Base-by-base conservation (phyloP, 2,329 filamentous ascomycete genomes). In the Leptodontidium sp. region DNA sequence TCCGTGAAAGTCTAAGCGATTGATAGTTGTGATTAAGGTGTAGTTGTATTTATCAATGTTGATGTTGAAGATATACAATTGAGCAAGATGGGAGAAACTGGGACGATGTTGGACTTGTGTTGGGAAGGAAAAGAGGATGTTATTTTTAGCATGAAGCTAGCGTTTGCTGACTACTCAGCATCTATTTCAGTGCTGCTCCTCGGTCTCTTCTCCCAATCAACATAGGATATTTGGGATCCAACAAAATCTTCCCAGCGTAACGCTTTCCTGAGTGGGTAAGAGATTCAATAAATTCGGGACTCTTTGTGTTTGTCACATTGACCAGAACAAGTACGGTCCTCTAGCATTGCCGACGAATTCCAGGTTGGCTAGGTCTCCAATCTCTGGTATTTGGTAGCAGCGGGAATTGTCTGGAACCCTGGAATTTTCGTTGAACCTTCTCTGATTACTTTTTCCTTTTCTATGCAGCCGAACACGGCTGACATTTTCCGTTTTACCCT, bases 101-200 rank as follows among this genome's bases (percentile, higher is more conserved):
- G 4, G 32, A 59, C 26, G 38, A 43, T 26, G 57, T 43, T 59
- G 21, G 57, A 43, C 1, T 43, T 35, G n/a, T n/a, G 14, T 35
- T 55, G 21, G 12, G n/a, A 21, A 21, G n/a, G 9, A 24, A n/a
- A 9, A 26, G 35, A 43, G 4, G 57, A 5, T 5, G 21, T 26
- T 59, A 26, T 17, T 26, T 59, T 59, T 59, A 43, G 38, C 38
- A 21, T 29, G n/a, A 12, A 29, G 4, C 35, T 59, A 59, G 57
- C 57, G 57, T 24, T 40, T 59, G 57, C 57, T 59, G 57, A 59
- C 38, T 26, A 45, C 38, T 43, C 35, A 8, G 38, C 11, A 26
- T n/a, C 17, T 24, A 40, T 58, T 40, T 58, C 17, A 24, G n/a
- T 8, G 4, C 8, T 40, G 29, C 32, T 58, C 17, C 55, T 58